These are phyloP conservation scores for Wickerhamomyces rabaulensis DNA, from an alignment of 805 yeast genomes.

Conservation along the genomic window DNA sequence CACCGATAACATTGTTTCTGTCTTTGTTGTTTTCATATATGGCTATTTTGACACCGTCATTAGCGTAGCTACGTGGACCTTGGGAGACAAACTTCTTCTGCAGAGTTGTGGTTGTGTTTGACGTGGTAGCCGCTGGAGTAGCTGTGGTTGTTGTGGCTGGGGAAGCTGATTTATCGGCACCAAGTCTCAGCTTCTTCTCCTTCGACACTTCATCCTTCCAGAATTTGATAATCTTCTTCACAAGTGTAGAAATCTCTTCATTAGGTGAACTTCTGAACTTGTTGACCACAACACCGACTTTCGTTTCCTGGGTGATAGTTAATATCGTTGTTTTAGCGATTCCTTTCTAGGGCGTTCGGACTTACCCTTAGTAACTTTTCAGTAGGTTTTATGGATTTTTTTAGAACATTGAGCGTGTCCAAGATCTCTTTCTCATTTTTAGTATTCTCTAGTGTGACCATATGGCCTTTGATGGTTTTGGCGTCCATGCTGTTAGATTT, in stretches of 20 bases:
- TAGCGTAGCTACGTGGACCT: slow-evolving; percentile 70
- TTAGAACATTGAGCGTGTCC: slow-evolving; percentile 59
- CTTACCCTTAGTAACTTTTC: slow-evolving; percentile 69
- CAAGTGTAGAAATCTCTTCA: slow-evolving; percentile 61
- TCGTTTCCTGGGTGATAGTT: slow-evolving; percentile 56
- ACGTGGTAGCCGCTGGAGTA: slow-evolving; percentile 6
- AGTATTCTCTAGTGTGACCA: slow-evolving; percentile 70
- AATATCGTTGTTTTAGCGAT: not conserved
- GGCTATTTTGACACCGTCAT: slow-evolving; percentile 71
- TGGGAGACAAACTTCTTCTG: slow-evolving; percentile 37
- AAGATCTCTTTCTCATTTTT: slow-evolving; percentile 57
- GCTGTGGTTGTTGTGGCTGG: slow-evolving; percentile 1
- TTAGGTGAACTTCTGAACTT: slow-evolving; percentile 69
- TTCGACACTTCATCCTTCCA: slow-evolving; percentile 89
- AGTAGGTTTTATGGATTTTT: slow-evolving; percentile 73
- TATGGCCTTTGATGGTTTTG: slow-evolving; percentile 66
- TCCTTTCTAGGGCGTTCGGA: slow-evolving; percentile 1
- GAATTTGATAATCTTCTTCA: slow-evolving; percentile 72
- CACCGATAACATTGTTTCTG: slow-evolving; percentile 79
- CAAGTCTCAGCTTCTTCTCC: slow-evolving; percentile 37
- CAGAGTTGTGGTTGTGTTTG: slow-evolving; percentile 1
- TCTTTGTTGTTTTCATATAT: slow-evolving; percentile 64
- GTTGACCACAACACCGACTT: slow-evolving; percentile 95
- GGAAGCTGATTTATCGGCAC: slow-evolving; percentile 5
- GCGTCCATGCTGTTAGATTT: slow-evolving; percentile 45